Base-by-base conservation (phyloP, 208 protist species). In the Borovskyia barvae region DNA sequence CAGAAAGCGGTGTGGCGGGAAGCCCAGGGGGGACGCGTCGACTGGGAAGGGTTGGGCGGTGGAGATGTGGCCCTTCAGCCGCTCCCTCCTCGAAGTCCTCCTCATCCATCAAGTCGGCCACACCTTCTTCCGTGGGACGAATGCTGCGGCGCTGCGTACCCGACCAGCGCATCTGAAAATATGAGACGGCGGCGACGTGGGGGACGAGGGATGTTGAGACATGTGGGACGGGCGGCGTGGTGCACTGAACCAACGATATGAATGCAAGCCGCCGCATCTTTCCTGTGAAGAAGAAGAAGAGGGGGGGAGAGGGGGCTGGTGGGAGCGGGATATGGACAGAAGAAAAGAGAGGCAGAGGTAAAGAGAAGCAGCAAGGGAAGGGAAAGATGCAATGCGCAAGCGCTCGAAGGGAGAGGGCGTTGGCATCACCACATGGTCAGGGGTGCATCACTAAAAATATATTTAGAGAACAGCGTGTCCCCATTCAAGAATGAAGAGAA, bases 101-200 rank as follows among this genome's bases (percentile, higher is more conserved):
- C 22, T 67, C 60, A 17, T 67, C 60, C 60, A 67, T 67, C 50
- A 67, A 25, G 3, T 59, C 50, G 11, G 50, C 60, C 15, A 67
- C 32, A n/a, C 32, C 30, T 20, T 67, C 51, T 30, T 67, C 60
- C 1, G 60, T 67, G 49, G 60, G 60, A 22, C 49, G 60, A 14
- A 67, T 35, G 15, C 51, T 30, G 33, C 60, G 60, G 29, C 60
- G 49, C 24, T 67, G 60, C 50, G 50, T 67, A 3, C 42, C 50
- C 20, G 33, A 24, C 14, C 42, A 57, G n/a, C 60, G 60, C 32
- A 15, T 29, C 50, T 57, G 60, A 15, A 22, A n/a, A 8, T 35
- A 26, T 17, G 50, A 42, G 28, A 51, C n/a, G n/a, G 28, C 1
- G 12, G 20, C 22, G 17, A 22, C 9, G 12, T 20, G 29, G 2